Conservation (phyloP, 2,329 filamentous ascomycete genomes). For the Calcarisporium arbuscula region DNA sequence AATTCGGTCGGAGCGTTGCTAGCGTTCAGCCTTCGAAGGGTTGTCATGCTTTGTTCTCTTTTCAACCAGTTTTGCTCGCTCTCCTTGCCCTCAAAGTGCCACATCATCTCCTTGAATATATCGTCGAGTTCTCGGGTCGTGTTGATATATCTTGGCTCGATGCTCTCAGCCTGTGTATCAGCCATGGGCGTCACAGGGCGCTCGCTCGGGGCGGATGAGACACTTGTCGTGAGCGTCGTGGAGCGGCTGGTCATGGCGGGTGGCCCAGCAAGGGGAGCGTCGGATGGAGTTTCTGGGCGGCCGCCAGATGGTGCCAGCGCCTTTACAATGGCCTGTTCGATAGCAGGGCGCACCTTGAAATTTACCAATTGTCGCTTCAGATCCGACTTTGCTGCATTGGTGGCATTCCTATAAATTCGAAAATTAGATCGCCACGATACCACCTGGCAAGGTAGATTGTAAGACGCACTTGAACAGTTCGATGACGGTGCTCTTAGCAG, state of each 20-base stretch:
- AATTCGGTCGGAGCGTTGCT: conserved; percentile 81
- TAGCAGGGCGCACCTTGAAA: conserved; percentile 80
- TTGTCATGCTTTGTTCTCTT: conserved; percentile 73
- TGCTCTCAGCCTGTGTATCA: conserved; percentile 58
- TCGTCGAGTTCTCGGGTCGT: conserved; percentile 86
- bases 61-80: conserved; percentile 87
- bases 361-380: conserved; percentile 79
- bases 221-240: conserved; percentile 41
- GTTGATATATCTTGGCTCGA: conserved; percentile 79
- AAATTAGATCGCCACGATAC: conserved; percentile 4
- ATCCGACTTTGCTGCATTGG: conserved; percentile 78
- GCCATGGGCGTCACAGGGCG: conserved; percentile 55
- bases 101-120: conserved; percentile 72
- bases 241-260: conserved; percentile 34
- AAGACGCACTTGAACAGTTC: conserved; percentile 71
- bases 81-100: conserved; percentile 80
- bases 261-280: too few relatives aligned
- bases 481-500: conserved; percentile 75
- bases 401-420: conserved; percentile 53
- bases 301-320: conserved; percentile 54
- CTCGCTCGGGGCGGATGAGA: conserved; percentile 42
- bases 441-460: neutral
- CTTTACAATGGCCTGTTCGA: conserved; percentile 73
- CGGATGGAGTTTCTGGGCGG: conserved; percentile 34
- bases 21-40: conserved; percentile 69